phyloP scores from a whole-genome alignment of 2,329 filamentous ascomycete species.

The Talaromyces piceae region DNA sequence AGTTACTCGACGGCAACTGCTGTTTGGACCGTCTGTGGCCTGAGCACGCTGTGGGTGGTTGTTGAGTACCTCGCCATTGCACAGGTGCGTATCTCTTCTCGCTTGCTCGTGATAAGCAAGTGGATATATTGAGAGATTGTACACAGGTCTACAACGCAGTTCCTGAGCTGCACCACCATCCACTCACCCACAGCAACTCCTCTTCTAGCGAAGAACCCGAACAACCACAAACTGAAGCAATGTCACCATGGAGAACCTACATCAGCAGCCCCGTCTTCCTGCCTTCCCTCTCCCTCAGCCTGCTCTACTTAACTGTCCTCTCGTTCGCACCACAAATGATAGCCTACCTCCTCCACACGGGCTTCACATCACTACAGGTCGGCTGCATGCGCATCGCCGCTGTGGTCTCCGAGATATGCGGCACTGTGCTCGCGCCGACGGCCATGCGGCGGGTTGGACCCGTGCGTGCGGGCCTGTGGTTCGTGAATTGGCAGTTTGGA shows the following conservation, averaged over 20 bases:
- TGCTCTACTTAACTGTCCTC: constrained; percentile 50
- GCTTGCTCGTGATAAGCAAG: no score
- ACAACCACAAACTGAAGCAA: neutral
- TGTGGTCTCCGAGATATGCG: constrained; percentile 46
- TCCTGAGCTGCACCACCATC: constrained; percentile 15
- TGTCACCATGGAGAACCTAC: constrained; percentile 14
- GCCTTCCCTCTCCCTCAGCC: constrained; percentile 43
- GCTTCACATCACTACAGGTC: constrained; percentile 42
- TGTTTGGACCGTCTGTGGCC: constrained; percentile 39
- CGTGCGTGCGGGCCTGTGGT: constrained; percentile 64
- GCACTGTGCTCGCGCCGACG: constrained; percentile 46
- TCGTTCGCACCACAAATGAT: constrained; percentile 50
- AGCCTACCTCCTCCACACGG: constrained; percentile 46
- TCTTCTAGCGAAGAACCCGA: no score
- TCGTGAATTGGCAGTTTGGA: constrained; percentile 58
- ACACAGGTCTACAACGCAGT: constrained; percentile 16
- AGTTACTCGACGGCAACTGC: constrained; percentile 39
- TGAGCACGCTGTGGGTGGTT: constrained; percentile 36
- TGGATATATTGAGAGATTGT: no score
- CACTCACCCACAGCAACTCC: neutral
- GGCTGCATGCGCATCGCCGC: constrained; percentile 42
- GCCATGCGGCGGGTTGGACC: constrained; percentile 47
- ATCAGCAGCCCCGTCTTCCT: constrained; percentile 26
- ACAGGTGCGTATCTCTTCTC: constrained; percentile 18
- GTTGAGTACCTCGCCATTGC: constrained; percentile 37